Evolutionary conservation across 345 rosid genomes (phyloP).

Genomic region (Adansonia digitata): DNA sequence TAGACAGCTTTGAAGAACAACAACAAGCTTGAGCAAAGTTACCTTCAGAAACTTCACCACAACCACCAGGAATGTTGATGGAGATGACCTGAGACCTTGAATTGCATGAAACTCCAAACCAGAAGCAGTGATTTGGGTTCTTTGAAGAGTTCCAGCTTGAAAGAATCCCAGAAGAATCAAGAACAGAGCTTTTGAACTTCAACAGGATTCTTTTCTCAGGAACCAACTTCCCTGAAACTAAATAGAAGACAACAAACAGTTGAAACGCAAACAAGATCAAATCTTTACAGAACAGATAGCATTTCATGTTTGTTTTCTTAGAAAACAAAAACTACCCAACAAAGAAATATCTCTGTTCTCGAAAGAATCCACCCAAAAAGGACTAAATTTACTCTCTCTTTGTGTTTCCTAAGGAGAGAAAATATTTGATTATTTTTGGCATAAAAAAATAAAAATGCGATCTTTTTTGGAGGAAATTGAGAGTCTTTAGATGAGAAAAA

Average conservation of each 20-base stretch:
- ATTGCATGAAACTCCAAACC: constrained; percentile 47
- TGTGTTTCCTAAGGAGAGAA: background rate
- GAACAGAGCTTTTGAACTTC: constrained; percentile 33
- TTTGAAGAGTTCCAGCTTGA: constrained; percentile 34
- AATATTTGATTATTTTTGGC: background rate
- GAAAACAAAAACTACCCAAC: no score
- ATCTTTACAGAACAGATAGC: background rate
- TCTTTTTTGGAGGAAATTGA: background rate
- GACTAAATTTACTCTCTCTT: background rate
- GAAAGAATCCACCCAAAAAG: background rate
- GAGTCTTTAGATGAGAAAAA: no score
- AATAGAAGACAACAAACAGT: constrained; percentile 13
- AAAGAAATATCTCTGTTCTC: background rate
- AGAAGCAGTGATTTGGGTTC: constrained; percentile 35
- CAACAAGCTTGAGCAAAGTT: constrained; percentile 15
- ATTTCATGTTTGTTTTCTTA: constrained; percentile 8
- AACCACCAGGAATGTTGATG: constrained; percentile 30
- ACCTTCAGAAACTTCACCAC: constrained; percentile 13
- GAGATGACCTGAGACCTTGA: constrained; percentile 32
- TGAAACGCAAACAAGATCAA: constrained; percentile 1
- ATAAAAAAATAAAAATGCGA: no score
- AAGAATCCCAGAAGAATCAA: constrained; percentile 37
- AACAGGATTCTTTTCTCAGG: constrained; percentile 24
- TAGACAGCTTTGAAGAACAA: constrained; percentile 8
- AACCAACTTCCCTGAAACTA: background rate